Evolutionary conservation across 225 moss, liverwort and hornwort species (phyloP).

Genomic region (Polytrichum formosum): DNA sequence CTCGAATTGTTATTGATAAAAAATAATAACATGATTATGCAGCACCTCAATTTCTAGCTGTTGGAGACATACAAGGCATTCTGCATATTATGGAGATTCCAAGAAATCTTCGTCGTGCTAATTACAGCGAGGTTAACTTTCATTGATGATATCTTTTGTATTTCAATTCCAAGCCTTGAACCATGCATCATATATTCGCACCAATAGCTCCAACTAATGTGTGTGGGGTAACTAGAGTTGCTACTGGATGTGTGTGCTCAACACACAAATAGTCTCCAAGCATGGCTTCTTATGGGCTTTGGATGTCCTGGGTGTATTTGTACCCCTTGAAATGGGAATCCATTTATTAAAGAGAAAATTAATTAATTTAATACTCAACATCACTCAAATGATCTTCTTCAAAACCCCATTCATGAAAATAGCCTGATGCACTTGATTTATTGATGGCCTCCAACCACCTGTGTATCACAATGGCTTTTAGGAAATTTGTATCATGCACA

Average conservation of each 20-base stretch:
- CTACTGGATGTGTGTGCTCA: too few relatives aligned
- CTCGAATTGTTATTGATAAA: not conserved
- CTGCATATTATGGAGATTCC: slow-evolving; percentile 85
- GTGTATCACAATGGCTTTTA: too few relatives aligned
- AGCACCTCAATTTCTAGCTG: slow-evolving; percentile 91
- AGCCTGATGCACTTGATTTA: too few relatives aligned
- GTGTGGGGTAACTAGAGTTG: too few relatives aligned
- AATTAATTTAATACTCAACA: too few relatives aligned
- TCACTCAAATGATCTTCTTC: too few relatives aligned
- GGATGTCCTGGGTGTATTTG: not conserved
- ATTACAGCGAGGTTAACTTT: slow-evolving; percentile 64
- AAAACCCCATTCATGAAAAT: too few relatives aligned
- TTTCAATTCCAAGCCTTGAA: not conserved
- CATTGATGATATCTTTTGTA: not conserved
- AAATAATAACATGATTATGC: not conserved
- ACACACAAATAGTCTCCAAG: too few relatives aligned
- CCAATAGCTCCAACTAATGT: too few relatives aligned
- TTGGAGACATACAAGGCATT: slow-evolving; percentile 81
- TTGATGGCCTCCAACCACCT: too few relatives aligned
- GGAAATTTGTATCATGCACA: too few relatives aligned
- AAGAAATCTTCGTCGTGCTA: slow-evolving; percentile 65
- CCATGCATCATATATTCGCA: too few relatives aligned
- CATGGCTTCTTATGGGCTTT: not conserved
- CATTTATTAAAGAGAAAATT: not conserved
- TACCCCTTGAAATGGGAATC: not conserved